phyloP scores from a whole-genome alignment of 2,329 filamentous ascomycete genomes.

The Fulvia fulva region DNA sequence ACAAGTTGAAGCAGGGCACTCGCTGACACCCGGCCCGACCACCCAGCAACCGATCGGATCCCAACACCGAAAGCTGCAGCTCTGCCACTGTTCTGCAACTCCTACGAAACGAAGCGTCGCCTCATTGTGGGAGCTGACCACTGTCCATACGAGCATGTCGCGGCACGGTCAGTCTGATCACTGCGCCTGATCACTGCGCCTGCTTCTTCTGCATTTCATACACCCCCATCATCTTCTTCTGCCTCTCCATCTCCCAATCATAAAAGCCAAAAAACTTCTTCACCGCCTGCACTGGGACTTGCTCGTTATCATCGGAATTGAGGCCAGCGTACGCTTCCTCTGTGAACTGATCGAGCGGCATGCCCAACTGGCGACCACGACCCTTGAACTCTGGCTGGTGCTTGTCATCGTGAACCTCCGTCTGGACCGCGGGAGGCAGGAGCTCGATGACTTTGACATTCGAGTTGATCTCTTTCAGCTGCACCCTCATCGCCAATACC shows the following conservation, averaged over 20 bases:
- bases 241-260: slow-evolving; percentile 43
- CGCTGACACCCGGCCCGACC: not conserved
- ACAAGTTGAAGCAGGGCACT: not conserved
- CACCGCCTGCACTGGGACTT: slow-evolving; percentile 49
- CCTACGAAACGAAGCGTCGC: not conserved
- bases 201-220: slow-evolving; percentile 10
- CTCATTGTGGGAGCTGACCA: not conserved
- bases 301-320: slow-evolving; percentile 44
- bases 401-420: slow-evolving; percentile 53
- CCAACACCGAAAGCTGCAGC: not conserved
- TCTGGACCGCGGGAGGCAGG: slow-evolving; percentile 55
- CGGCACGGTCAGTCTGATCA: not conserved
- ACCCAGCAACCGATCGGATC: not conserved
- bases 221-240: slow-evolving; percentile 39
- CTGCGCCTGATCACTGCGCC: not conserved
- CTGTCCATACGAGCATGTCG: too few species aligned
- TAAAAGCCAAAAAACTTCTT: slow-evolving; percentile 43
- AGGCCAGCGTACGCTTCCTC: slow-evolving; percentile 48
- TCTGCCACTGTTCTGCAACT: not conserved
- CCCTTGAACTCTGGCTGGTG: slow-evolving; percentile 48
- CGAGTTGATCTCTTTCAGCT: slow-evolving; percentile 43
- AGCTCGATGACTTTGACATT: slow-evolving; percentile 54
- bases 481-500: slow-evolving; percentile 49
- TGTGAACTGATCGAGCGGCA: slow-evolving; percentile 52
- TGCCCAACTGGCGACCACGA: slow-evolving; percentile 48